phyloP scores from a whole-genome alignment of 768 basidiomycete species.

The Termitomyces bulborhizus region DNA sequence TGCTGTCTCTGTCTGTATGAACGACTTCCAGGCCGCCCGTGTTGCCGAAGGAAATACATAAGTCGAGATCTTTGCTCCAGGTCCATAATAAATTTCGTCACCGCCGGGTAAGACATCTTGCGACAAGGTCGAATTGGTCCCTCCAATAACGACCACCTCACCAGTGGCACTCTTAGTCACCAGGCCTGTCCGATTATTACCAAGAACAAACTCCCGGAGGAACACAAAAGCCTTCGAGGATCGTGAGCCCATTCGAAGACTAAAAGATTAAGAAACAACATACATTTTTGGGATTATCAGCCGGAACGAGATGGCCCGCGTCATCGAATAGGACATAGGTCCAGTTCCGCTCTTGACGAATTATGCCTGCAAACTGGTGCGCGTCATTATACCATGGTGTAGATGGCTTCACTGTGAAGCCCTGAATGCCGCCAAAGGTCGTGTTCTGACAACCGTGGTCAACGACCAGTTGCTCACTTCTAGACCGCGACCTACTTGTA shows the following conservation, averaged over 20 bases:
- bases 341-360: conserved; percentile 74
- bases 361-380: conserved; percentile 56
- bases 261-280: conserved; percentile 8
- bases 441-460: conserved; percentile 45
- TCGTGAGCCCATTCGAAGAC: not conserved
- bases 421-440: conserved; percentile 72
- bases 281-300: conserved; percentile 30
- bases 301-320: conserved; percentile 37
- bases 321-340: conserved; percentile 38
- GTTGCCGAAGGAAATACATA: conserved; percentile 51
- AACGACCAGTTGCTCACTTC: not conserved
- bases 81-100: conserved; percentile 51
- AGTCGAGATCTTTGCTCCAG: conserved; percentile 42
- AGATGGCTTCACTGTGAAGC: conserved; percentile 62
- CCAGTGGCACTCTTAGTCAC: conserved; percentile 30
- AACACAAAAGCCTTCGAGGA: conserved; percentile 50
- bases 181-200: conserved; percentile 52
- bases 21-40: conserved; percentile 48
- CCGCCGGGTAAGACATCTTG: conserved; percentile 46
- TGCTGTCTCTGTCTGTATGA: conserved; percentile 35
- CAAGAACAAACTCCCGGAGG: conserved; percentile 62
- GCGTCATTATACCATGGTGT: conserved; percentile 62
- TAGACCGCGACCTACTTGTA: conserved; percentile 33
- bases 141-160: conserved; percentile 33
- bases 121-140: conserved; percentile 41